Base-by-base conservation (phyloP, 495 filamentous ascomycete genomes). In the Trichoderma asperelloides region DNA sequence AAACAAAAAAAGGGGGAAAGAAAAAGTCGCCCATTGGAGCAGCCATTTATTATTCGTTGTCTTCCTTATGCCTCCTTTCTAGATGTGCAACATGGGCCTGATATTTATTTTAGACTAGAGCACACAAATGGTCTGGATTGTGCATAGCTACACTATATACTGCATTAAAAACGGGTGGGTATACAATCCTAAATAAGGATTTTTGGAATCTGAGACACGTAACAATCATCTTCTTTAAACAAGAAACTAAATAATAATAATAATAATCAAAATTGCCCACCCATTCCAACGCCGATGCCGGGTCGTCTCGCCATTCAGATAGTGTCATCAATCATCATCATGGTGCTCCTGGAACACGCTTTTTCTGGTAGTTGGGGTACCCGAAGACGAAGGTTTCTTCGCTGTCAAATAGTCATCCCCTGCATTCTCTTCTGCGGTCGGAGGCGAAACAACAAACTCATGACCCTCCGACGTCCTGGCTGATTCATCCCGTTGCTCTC, bases 291-390 rank as follows among this genome's bases (percentile, higher is more conserved):
- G 40, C 33, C 33, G 33, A 18, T 64, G 21, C 37, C 11, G 9
- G 13, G 25, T 25, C n/a, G 16, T 60, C 12, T 7, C 23, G 60
- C 60, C 23, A 28, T 62, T 27, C 18, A 40, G 8, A 18, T n/a
- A 15, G 4, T 13, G 23, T 23, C 33, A 41, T 21, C n/a, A 64
- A 57, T 77, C 78, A 23, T 71, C 75, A 23, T 71, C 75, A 45
- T 70, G 39, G 47, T 73, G 68, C 70, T 80, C 78, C 18, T 63
- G 69, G 63, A 80, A 80, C n/a, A 77, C 66, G 64, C 78, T 80
- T 57, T 65, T 71, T 57, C 78, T 18, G 13, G 66, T 62, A 71
- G 47, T 49, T 71, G 72, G 49, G 68, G 74, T 67, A 15, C 67
- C 49, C 4, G 16, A 33, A 62, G 37, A 65, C 43, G 30, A 40